Evolutionary conservation across 2,329 filamentous ascomycete genomes (phyloP), one percentile per base, ranked within the genome.

Genomic region (Periconia sp.): DNA sequence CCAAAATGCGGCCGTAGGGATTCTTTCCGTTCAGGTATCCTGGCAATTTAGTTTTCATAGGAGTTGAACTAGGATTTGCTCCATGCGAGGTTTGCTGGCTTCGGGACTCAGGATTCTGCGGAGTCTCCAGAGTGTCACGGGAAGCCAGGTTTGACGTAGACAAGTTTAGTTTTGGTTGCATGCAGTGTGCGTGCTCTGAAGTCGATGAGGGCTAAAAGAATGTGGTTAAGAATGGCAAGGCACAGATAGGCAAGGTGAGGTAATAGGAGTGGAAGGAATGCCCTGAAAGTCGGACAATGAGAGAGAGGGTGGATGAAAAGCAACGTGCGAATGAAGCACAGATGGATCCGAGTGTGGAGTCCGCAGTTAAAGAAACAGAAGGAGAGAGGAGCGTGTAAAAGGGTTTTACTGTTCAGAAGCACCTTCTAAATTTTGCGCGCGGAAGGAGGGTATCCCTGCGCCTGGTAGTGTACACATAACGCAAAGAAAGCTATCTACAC

Each of bases 401-500:
- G 55, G 61, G 56, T 65, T 68, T 62, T 58, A 53, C 49, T 53
- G 59, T 56, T 59, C 55, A 63, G 49, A 54, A 62, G 68, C 61
- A 64, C 68, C 62, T 72, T 69, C 69, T 73, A 70, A 67, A 49
- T 59, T 67, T 64, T 68, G 60, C 49, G 58, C 44, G 59, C 51
- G 53, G 59, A 62, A 66, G 61, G 68, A 60, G 72, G 63, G 59
- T 58, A 55, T 63, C 57, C 60, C 53, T 53, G 52, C 59, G 55
- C 59, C 56, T 63, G 61, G 63, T 74, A 71, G 59, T 73, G 61
- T 73, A 73, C 70, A 74, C 62, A 66, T 60, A 64, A 64, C 61
- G 56, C 62, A 61, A 61, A 44, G 57, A 65, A 65, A 64, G 67
- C 68, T 76, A 74, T 75, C 62, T 78, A 78, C 78, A 79, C 70